phyloP scores from a whole-genome alignment of 169 alveolate genomes.

The Plasmodium yoelii region DNA sequence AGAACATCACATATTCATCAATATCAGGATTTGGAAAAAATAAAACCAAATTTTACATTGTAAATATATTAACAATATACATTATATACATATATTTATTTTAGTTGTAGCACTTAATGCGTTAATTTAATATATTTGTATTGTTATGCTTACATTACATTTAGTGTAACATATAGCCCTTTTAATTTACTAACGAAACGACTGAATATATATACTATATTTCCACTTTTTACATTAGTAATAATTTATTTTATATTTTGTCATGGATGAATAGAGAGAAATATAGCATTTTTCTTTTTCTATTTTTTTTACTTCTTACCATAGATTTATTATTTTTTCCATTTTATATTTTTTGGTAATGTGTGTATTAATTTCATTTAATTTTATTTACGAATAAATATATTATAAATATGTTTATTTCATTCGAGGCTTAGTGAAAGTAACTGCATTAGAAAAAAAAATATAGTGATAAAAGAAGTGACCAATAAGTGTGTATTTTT shows the following conservation, averaged over 20 bases:
- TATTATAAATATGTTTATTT: neutral
- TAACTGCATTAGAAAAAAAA: too few species aligned
- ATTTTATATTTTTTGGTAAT: neutral
- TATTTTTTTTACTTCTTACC: neutral
- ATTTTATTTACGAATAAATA: neutral
- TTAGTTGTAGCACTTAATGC: neutral
- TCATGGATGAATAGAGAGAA: neutral
- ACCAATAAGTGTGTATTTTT: too few species aligned
- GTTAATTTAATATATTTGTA: conserved; percentile 5
- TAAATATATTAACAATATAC: neutral
- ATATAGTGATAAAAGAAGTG: neutral
- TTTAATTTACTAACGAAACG: neutral
- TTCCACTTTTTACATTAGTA: neutral
- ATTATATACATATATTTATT: conserved; percentile 1
- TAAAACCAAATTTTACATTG: neutral
- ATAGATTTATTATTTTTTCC: neutral
- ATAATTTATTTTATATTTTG: neutral
- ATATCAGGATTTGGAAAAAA: neutral
- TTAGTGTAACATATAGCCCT: neutral
- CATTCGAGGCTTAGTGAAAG: too few species aligned
- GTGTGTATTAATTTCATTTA: neutral
- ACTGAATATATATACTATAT: neutral
- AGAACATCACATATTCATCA: neutral
- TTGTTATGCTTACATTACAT: neutral
- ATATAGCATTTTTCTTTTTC: neutral